Base-by-base conservation (phyloP, 1,284 basidiomycete genomes). In the Cryptococcus jaspeensis region DNA sequence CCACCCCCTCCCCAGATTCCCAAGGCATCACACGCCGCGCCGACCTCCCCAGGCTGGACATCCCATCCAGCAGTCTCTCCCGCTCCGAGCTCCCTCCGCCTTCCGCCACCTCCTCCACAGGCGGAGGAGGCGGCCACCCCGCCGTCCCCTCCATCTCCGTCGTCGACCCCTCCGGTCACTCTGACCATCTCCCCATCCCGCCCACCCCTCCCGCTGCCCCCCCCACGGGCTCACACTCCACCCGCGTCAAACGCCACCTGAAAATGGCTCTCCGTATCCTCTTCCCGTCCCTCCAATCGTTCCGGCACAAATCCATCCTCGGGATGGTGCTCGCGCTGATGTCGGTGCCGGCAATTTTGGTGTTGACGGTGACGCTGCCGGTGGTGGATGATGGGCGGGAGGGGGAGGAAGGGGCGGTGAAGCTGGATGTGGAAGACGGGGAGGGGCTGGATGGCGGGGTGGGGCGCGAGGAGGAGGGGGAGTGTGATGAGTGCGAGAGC, bases 361-460 rank as follows among this genome's bases (percentile, higher is more conserved):
- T 83, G 12, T 80, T 99, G 51, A 97, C 93, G 0, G 68, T 97
- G 16, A 98, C 95, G 0, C 80, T 97, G 6, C 94, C 94, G 3
- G 93, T 98, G 4, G 90, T 93, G 2, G 79, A 81, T 50, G 80
- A 81, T 60, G 74, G 75, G 6, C 66, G 70, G 1, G 71, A 70
- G 3, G 63, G 63, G 48, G 59, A 69, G 43, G 64, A 71, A 52
- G 73, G 75, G 32, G 70, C 50, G 16, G 60, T 73, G 3, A 56
- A 58, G 5, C 58, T 77, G 5, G 70, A 71, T 9, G 67, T 69
- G 15, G 63, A 52, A 9, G 70, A 78, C 7, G 58, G 67, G 9
- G 69, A 70, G 55, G 58, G 62, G 8, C 56, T 70, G 5, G 57
- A 61, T 37, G 66, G 69, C 18, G 63, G 28, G 28, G 45, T 28